phyloP scores from a whole-genome alignment of 768 basidiomycete species.

The Tulasnella sp. region DNA sequence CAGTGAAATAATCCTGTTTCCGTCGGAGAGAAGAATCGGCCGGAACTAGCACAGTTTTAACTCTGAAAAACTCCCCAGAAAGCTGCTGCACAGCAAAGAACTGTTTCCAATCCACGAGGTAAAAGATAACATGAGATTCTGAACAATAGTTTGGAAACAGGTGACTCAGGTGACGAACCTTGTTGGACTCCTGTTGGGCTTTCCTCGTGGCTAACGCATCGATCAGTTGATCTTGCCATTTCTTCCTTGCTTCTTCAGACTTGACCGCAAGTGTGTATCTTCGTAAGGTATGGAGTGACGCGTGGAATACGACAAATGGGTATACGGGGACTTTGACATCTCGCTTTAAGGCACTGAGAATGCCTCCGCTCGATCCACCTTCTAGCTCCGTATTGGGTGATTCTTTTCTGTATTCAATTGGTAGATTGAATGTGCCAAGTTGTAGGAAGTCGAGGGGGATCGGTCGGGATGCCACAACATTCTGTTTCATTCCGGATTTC shows the following conservation, averaged over 20 bases:
- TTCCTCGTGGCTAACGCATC: constrained; percentile 52
- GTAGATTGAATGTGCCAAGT: constrained; percentile 47
- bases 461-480: constrained; percentile 49
- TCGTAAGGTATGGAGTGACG: constrained; percentile 39
- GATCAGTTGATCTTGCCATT: constrained; percentile 48
- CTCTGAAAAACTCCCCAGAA: constrained; percentile 50
- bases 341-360: constrained; percentile 17
- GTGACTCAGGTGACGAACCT: constrained; percentile 34
- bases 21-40: constrained; percentile 17
- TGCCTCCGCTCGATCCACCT: neutral
- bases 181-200: constrained; percentile 55
- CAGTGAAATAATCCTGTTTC: constrained; percentile 34
- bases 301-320: constrained; percentile 69
- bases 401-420: constrained; percentile 52
- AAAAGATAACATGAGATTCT: neutral
- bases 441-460: constrained; percentile 69
- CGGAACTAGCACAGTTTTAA: constrained; percentile 29
- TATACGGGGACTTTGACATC: constrained; percentile 37
- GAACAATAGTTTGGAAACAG: neutral
- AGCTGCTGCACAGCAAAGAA: constrained; percentile 51
- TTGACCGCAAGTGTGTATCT: constrained; percentile 61
- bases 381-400: constrained; percentile 22
- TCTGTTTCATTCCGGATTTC: constrained; percentile 29
- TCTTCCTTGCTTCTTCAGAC: constrained; percentile 43
- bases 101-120: constrained; percentile 28